These are phyloP conservation scores for Meira nashicola DNA, from an alignment of 1,284 basidiomycete species.

Conservation along the genomic window DNA sequence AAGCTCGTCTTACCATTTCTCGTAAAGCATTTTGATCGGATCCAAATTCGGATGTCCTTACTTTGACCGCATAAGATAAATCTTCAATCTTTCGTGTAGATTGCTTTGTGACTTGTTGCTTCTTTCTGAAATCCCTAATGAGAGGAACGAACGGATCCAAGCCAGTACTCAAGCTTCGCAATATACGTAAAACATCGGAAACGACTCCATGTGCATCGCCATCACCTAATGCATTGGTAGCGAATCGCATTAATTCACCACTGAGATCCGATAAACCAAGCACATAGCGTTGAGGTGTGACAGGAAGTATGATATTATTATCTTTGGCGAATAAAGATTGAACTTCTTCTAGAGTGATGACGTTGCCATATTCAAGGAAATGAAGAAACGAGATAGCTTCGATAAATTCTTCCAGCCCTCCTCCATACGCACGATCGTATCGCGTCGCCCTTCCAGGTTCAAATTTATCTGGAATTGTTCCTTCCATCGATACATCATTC, in stretches of 20 bases:
- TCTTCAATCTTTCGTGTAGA: conserved; percentile 91
- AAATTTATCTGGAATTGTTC: not conserved
- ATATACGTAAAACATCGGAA: conserved; percentile 27
- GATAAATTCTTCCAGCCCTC: conserved; percentile 59
- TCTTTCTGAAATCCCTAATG: conserved; percentile 72
- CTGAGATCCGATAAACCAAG: conserved; percentile 89
- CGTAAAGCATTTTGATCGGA: conserved; percentile 29
- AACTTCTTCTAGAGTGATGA: conserved; percentile 69
- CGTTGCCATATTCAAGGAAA: conserved; percentile 68
- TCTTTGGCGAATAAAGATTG: conserved; percentile 56
- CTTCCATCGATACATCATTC: not conserved
- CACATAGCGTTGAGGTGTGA: conserved; percentile 73
- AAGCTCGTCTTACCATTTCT: conserved; percentile 32
- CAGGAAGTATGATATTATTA: conserved; percentile 6
- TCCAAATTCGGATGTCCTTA: conserved; percentile 31
- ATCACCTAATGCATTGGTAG: conserved; percentile 57
- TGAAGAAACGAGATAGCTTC: conserved; percentile 85
- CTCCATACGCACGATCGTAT: conserved; percentile 41
- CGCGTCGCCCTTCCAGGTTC: conserved; percentile 15
- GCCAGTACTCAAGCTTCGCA: conserved; percentile 57
- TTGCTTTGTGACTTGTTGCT: conserved; percentile 76
- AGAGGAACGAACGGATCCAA: conserved; percentile 70
- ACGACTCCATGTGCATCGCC: conserved; percentile 24
- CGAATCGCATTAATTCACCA: conserved; percentile 94
- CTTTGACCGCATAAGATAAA: conserved; percentile 39